Evolutionary conservation across 2,329 filamentous ascomycete genomes (phyloP).

Genomic region (Akanthomyces uredinophilus): DNA sequence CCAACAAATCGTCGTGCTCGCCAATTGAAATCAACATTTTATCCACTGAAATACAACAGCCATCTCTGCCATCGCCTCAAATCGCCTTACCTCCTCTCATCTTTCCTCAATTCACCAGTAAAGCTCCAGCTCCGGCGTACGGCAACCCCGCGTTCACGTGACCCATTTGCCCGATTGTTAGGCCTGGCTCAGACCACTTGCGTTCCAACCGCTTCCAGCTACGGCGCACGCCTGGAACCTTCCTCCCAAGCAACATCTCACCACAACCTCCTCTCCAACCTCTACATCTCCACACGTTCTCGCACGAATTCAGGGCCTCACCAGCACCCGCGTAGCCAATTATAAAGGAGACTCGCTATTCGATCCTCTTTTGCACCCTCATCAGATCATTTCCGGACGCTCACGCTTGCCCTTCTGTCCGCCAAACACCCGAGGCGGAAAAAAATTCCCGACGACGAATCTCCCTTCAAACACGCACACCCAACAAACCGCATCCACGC

Average conservation of each 20-base stretch:
- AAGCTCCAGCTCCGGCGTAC: background rate
- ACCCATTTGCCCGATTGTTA: constrained; percentile 16
- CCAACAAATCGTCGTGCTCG: background rate
- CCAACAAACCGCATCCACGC: constrained; percentile 16
- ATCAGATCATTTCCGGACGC: background rate
- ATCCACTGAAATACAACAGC: background rate
- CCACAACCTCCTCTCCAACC: constrained; percentile 5
- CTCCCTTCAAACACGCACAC: background rate
- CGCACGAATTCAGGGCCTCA: constrained; percentile 10
- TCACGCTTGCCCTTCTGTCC: background rate
- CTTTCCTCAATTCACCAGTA: background rate
- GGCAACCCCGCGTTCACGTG: constrained; percentile 32
- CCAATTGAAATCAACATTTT: background rate
- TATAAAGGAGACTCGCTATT: background rate
- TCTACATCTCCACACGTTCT: background rate
- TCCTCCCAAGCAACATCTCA: constrained; percentile 12
- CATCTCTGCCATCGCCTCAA: background rate
- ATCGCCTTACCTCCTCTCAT: background rate
- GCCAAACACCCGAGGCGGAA: constrained; percentile 1
- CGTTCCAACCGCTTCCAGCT: constrained; percentile 7
- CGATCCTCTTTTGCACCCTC: background rate
- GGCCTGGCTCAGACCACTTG: background rate
- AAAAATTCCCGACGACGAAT: constrained; percentile 11
- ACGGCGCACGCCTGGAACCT: constrained; percentile 9
- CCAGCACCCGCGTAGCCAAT: constrained; percentile 1